Percentiles rank a stretch among this genome's conserved stretches.
Conservation (phyloP, 768 basidiomycete species). For the Exsudoporus frostii region DNA sequence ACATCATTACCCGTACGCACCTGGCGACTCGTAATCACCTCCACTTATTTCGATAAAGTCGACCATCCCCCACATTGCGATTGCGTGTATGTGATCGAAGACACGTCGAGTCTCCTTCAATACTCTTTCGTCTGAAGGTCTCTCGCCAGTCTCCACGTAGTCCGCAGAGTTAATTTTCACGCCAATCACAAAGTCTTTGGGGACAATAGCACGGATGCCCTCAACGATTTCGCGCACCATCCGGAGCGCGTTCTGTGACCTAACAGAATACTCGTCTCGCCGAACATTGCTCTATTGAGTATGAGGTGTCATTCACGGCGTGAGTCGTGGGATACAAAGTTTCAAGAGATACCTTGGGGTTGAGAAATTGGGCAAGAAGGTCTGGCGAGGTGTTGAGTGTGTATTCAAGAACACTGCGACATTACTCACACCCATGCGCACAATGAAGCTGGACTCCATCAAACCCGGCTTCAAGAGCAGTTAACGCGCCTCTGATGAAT, state of each 20-base stretch:
- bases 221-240: constrained; percentile 55
- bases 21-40: constrained; percentile 79
- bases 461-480: constrained; percentile 69
- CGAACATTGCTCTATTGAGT: constrained; percentile 47
- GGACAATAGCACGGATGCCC: constrained; percentile 52
- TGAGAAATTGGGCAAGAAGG: constrained; percentile 76
- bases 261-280: constrained; percentile 55
- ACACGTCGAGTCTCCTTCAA: constrained; percentile 37
- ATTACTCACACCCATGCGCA: constrained; percentile 76
- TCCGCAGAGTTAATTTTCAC: constrained; percentile 82
- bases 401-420: not conserved
- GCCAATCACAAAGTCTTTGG: constrained; percentile 63
- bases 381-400: constrained; percentile 40
- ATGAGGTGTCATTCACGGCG: constrained; percentile 6
- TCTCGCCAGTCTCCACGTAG: constrained; percentile 43
- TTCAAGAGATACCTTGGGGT: constrained; percentile 50
- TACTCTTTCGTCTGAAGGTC: constrained; percentile 32
- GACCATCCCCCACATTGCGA: constrained; percentile 61
- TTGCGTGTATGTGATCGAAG: constrained; percentile 54
- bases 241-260: constrained; percentile 43
- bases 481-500: constrained; percentile 65
- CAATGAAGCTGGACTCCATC: constrained; percentile 86
- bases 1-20: constrained; percentile 34
- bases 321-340: constrained; percentile 4
- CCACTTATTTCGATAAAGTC: constrained; percentile 90